A percentile compares a stretch with the other conserved stretches of the same genome.
Conservation (phyloP, 202 grass and related monocot genomes). For the Musa balbisiana region DNA sequence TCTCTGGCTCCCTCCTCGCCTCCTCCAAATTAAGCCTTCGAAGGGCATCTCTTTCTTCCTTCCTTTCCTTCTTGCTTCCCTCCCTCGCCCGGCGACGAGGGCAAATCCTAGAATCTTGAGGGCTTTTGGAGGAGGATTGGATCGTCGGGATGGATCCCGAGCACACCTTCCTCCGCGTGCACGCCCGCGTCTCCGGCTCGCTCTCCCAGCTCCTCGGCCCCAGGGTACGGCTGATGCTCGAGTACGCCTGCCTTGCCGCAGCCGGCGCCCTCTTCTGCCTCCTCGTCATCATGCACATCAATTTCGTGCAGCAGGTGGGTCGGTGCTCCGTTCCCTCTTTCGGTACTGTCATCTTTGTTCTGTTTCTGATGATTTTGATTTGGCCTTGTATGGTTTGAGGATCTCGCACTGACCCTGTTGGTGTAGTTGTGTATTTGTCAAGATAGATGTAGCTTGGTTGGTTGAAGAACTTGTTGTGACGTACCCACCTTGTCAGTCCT, state of each 20-base stretch:
- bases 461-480: too few relatives aligned
- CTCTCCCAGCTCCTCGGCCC: slow-evolving; percentile 9
- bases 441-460: too few relatives aligned
- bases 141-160: slow-evolving; percentile 12
- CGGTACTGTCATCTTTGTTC: neutral
- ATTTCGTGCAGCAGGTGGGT: slow-evolving; percentile 22
- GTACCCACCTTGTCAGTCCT: too few relatives aligned
- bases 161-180: slow-evolving; percentile 5
- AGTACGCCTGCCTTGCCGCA: slow-evolving; percentile 13
- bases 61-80: too few relatives aligned
- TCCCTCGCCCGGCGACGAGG: too few relatives aligned
- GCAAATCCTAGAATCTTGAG: neutral
- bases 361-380: neutral
- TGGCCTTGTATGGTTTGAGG: neutral
- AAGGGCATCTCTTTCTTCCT: too few relatives aligned
- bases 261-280: slow-evolving; percentile 9
- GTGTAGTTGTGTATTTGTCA: too few relatives aligned
- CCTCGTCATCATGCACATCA: slow-evolving; percentile 12
- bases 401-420: too few relatives aligned
- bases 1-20: too few relatives aligned
- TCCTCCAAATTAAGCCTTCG: too few relatives aligned
- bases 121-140: neutral
- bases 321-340: neutral
- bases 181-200: slow-evolving; percentile 16
- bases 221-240: slow-evolving; percentile 6